Conservation (phyloP, 2,329 filamentous ascomycete genomes). For the Apiospora hydei region DNA sequence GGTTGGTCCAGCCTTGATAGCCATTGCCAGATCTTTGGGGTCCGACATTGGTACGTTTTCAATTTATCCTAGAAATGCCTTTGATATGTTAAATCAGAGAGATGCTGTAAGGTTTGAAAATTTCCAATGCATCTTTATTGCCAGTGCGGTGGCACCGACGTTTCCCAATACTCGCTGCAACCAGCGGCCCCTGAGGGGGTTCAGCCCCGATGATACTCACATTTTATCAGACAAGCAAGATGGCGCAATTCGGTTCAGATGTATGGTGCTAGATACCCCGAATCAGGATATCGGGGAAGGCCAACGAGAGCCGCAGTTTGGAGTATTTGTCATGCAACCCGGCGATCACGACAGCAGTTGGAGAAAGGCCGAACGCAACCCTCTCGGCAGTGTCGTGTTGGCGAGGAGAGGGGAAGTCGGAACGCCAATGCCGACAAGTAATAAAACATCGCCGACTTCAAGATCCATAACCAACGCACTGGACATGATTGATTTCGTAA, state of each 20-base stretch:
- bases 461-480: neutral
- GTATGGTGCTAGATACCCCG: neutral
- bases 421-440: neutral
- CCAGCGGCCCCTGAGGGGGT: neutral
- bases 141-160: neutral
- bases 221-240: neutral
- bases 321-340: neutral
- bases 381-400: slow-evolving; percentile 24
- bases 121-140: neutral
- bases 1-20: too few species aligned
- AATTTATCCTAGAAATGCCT: neutral
- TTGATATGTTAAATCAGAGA: neutral
- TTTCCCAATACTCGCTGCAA: neutral
- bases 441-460: neutral
- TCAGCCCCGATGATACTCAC: neutral
- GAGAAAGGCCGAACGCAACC: neutral
- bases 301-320: neutral
- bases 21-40: neutral
- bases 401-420: slow-evolving; percentile 24
- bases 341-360: neutral
- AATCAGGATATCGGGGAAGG: neutral
- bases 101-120: neutral
- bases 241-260: neutral
- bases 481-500: neutral
- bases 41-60: neutral